Percentiles rank a stretch among this genome's conserved stretches.
Evolutionary conservation across 2,329 filamentous ascomycete species (phyloP).

Genomic region (Fusarium cicatricum): DNA sequence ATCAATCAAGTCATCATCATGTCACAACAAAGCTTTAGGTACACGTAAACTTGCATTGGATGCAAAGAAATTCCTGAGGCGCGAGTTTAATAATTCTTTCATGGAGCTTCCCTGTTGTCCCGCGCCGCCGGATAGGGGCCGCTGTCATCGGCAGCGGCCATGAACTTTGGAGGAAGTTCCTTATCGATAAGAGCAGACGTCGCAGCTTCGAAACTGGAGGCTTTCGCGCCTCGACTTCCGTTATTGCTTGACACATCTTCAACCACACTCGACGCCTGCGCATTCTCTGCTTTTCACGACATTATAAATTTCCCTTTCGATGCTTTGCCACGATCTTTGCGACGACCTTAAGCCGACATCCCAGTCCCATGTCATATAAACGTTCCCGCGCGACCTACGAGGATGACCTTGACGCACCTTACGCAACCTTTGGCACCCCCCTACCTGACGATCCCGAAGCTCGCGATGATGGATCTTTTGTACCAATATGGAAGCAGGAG

Average conservation of each 20-base stretch:
- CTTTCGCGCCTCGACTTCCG: constrained; percentile 19
- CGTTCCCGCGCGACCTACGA: constrained; percentile 82
- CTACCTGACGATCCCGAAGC: constrained; percentile 80
- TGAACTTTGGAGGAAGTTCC: constrained; percentile 11
- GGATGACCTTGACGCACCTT: constrained; percentile 77
- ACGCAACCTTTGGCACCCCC: constrained; percentile 83
- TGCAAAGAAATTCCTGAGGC: too few species aligned
- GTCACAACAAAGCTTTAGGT: constrained; percentile 5
- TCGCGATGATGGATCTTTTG: constrained; percentile 89
- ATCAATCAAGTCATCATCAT: constrained; percentile 1
- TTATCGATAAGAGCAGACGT: constrained; percentile 36
- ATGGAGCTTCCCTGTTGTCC: constrained; percentile 16
- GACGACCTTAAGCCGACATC: constrained; percentile 4
- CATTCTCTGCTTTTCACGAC: constrained; percentile 1
- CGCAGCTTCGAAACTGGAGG: constrained; percentile 13
- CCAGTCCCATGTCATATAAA: constrained; percentile 74
- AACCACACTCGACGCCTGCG: background rate
- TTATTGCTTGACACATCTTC: constrained; percentile 6
- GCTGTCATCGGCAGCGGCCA: background rate
- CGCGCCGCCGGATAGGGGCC: background rate
- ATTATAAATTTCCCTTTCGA: constrained; percentile 5
- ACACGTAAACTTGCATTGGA: constrained; percentile 15
- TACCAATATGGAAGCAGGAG: constrained; percentile 98
- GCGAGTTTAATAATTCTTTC: background rate
- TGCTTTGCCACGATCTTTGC: constrained; percentile 19